Conservation (phyloP, 2,329 filamentous ascomycete genomes). For the Seiridium cupressi region DNA sequence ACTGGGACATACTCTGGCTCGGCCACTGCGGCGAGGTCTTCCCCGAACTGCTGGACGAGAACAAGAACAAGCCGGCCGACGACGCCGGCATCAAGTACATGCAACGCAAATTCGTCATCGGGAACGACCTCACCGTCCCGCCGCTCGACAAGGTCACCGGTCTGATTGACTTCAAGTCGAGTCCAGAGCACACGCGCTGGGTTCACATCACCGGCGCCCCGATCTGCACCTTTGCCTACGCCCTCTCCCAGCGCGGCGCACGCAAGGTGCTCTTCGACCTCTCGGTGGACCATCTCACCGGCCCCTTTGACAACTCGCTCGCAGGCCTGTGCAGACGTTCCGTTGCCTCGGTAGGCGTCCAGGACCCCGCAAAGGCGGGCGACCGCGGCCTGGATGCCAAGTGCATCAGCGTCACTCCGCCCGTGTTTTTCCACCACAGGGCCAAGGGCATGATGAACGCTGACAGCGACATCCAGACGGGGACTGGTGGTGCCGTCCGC, state of each 20-base stretch:
- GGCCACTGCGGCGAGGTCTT: constrained; percentile 29
- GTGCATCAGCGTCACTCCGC: constrained; percentile 31
- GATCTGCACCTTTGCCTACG: constrained; percentile 30
- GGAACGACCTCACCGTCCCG: constrained; percentile 23
- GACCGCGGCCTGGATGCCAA: constrained; percentile 26
- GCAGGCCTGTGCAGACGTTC: constrained; percentile 28
- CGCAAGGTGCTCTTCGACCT: constrained; percentile 26
- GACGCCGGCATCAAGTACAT: constrained; percentile 19
- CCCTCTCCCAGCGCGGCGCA: constrained; percentile 23
- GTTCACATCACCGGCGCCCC: constrained; percentile 23
- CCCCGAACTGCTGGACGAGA: constrained; percentile 21
- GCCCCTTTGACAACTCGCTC: constrained; percentile 30
- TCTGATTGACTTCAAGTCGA: constrained; percentile 23
- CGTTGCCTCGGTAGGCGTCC: constrained; percentile 12
- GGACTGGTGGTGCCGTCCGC: constrained; percentile 15
- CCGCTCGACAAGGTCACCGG: constrained; percentile 23
- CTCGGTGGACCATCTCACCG: constrained; percentile 25
- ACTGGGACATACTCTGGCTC: constrained; percentile 27
- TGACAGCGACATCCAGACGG: constrained; percentile 29
- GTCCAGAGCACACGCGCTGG: constrained; percentile 21
- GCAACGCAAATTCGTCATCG: constrained; percentile 22
- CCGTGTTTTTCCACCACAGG: constrained; percentile 30
- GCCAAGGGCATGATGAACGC: constrained; percentile 20
- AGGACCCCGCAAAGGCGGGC: constrained; percentile 11
- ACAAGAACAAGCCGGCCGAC: constrained; percentile 19